Conservation (phyloP, 768 basidiomycete genomes). For the Lactifluus subvellereus region DNA sequence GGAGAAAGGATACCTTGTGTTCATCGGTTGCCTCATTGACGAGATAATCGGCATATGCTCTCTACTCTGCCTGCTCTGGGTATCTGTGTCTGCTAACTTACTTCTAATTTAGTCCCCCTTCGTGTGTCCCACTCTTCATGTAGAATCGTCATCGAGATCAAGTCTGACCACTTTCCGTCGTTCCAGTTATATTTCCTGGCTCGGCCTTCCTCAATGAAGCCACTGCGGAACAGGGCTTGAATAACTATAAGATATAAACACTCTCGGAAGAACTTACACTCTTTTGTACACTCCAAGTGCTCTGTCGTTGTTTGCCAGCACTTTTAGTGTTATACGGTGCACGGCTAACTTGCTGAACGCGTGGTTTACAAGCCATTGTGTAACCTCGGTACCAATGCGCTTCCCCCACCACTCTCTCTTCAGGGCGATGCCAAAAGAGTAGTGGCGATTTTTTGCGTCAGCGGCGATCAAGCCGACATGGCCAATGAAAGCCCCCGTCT, state of each 20-base stretch:
- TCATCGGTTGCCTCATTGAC: neutral
- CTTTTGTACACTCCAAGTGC: constrained; percentile 19
- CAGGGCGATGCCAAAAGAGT: constrained; percentile 12
- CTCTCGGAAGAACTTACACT: neutral
- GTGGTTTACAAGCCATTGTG: constrained; percentile 14
- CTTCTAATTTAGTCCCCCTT: neutral
- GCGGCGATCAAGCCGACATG: constrained; percentile 4
- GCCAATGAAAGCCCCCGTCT: constrained; percentile 16
- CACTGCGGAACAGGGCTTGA: neutral
- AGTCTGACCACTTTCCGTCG: constrained; percentile 5
- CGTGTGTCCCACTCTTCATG: constrained; percentile 16
- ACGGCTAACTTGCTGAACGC: constrained; percentile 7
- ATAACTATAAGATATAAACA: neutral
- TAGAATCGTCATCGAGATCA: constrained; percentile 13
- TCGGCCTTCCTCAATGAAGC: constrained; percentile 12
- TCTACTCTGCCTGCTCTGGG: neutral
- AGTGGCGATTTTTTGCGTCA: neutral
- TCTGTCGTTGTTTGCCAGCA: constrained; percentile 9
- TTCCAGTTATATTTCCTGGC: constrained; percentile 2
- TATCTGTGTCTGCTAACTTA: neutral
- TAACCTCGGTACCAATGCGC: constrained; percentile 20
- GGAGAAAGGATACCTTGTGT: neutral
- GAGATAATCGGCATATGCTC: too few species aligned
- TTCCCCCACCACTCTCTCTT: constrained; percentile 18
- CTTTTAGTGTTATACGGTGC: constrained; percentile 11